phyloP scores from a whole-genome alignment of 164 flowering plant genomes.

The Aristolochia fimbriata region DNA sequence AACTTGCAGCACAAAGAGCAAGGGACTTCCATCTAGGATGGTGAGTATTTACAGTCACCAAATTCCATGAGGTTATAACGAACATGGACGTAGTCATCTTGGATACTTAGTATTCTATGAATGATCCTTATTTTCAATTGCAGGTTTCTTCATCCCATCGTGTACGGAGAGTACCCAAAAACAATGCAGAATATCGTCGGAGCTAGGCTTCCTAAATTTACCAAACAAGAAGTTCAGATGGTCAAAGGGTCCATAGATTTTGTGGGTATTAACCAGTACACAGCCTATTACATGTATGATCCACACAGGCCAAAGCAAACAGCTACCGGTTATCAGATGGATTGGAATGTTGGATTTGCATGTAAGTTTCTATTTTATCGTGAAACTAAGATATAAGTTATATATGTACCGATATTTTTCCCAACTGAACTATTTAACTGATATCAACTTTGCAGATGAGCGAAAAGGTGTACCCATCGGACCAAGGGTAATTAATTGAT shows the following conservation, averaged over 20 bases:
- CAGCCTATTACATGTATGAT: constrained; percentile 15
- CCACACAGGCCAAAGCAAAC: constrained; percentile 2
- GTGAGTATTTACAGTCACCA: neutral
- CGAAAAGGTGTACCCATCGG: constrained; percentile 43
- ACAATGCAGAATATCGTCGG: constrained; percentile 13
- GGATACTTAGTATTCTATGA: neutral
- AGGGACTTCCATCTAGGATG: constrained; percentile 17
- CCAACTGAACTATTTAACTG: neutral
- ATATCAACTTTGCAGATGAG: constrained; percentile 18
- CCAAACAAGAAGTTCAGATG: constrained; percentile 7
- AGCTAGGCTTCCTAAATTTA: constrained; percentile 17
- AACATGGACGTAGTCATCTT: neutral
- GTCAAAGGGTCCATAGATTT: constrained; percentile 20
- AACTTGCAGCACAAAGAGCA: constrained; percentile 10
- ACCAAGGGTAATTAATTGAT: constrained; percentile 29
- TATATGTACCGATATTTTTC: neutral
- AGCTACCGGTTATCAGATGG: constrained; percentile 12
- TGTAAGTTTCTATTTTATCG: constrained; percentile 6
- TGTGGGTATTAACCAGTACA: constrained; percentile 19
- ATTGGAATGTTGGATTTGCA: constrained; percentile 19
- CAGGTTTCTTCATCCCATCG: constrained; percentile 19
- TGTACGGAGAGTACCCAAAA: constrained; percentile 13
- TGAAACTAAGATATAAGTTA: neutral
- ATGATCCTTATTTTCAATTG: neutral
- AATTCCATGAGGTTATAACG: too few relatives aligned